Conservation (phyloP, 1,139 yeast species). For the Pichia sp. region DNA sequence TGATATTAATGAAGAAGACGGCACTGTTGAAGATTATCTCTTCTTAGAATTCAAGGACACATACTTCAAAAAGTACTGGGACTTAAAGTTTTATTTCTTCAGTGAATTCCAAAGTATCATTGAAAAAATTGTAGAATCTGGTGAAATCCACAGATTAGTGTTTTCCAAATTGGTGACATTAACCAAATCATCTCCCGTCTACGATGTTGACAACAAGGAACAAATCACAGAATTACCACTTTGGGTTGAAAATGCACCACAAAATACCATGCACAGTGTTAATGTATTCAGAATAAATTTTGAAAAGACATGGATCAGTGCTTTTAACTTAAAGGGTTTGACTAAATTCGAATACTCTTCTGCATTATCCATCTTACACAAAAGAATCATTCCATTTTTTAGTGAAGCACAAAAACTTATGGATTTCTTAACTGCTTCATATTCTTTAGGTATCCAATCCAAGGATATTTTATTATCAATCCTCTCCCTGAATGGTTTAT, state of each 20-base stretch:
- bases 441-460: conserved; percentile 40
- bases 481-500: conserved; percentile 83
- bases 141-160: conserved; percentile 29
- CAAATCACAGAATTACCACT: conserved; percentile 33
- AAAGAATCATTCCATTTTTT: conserved; percentile 79
- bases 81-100: conserved; percentile 65
- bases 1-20: conserved; percentile 39
- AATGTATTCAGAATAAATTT: conserved; percentile 61
- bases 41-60: conserved; percentile 58
- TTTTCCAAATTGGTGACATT: conserved; percentile 43
- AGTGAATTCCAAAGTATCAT: conserved; percentile 33
- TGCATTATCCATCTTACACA: conserved; percentile 70
- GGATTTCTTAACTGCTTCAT: conserved; percentile 93
- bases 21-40: conserved; percentile 51
- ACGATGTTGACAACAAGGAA: conserved; percentile 33
- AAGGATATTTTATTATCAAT: conserved; percentile 65
- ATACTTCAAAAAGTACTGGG: conserved; percentile 57
- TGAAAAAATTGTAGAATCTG: conserved; percentile 17
- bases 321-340: conserved; percentile 46
- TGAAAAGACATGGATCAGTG: conserved; percentile 64
- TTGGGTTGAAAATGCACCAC: conserved; percentile 49
- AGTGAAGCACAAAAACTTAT: conserved; percentile 77
- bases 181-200: conserved; percentile 35
- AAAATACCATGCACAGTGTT: conserved; percentile 43
- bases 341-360: conserved; percentile 60